These are phyloP conservation scores for Phaeoacremonium minimum DNA, from an alignment of 2,329 filamentous ascomycete species.

Conservation along the genomic window DNA sequence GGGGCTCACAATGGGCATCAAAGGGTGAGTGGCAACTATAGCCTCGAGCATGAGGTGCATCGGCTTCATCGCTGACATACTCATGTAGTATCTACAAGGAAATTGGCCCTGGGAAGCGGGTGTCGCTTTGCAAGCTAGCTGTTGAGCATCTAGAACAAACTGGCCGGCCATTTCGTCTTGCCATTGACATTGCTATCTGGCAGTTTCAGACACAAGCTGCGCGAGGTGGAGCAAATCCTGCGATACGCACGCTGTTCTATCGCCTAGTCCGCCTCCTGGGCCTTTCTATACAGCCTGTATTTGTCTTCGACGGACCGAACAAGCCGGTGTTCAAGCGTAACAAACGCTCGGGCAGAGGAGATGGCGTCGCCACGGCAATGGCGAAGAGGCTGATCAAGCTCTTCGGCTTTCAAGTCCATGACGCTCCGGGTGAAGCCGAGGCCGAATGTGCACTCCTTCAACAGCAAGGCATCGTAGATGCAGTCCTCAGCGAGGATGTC, in stretches of 20 bases:
- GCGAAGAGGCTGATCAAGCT: constrained; percentile 80
- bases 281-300: constrained; percentile 45
- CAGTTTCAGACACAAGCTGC: constrained; percentile 89
- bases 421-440: constrained; percentile 91
- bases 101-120: constrained; percentile 73
- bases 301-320: constrained; percentile 48
- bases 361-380: constrained; percentile 65
- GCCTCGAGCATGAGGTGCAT: no score
- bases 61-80: constrained; percentile 9
- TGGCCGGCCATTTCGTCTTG: constrained; percentile 73
- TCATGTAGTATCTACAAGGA: constrained; percentile 78
- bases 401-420: constrained; percentile 80
- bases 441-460: constrained; percentile 92
- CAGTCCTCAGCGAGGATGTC: constrained; percentile 92
- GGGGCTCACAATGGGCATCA: constrained; percentile 68
- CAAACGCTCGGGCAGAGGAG: constrained; percentile 64
- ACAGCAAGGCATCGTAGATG: constrained; percentile 77
- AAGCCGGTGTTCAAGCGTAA: constrained; percentile 77
- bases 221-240: constrained; percentile 83
- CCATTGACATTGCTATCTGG: constrained; percentile 96
- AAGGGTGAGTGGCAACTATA: constrained; percentile 41
- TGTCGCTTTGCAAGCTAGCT: constrained; percentile 79
- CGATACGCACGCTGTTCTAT: constrained; percentile 88
- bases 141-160: constrained; percentile 69
- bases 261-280: constrained; percentile 60